Base-by-base conservation (phyloP, 2,329 filamentous ascomycete genomes). In the Fusarium pseudocircinatum region DNA sequence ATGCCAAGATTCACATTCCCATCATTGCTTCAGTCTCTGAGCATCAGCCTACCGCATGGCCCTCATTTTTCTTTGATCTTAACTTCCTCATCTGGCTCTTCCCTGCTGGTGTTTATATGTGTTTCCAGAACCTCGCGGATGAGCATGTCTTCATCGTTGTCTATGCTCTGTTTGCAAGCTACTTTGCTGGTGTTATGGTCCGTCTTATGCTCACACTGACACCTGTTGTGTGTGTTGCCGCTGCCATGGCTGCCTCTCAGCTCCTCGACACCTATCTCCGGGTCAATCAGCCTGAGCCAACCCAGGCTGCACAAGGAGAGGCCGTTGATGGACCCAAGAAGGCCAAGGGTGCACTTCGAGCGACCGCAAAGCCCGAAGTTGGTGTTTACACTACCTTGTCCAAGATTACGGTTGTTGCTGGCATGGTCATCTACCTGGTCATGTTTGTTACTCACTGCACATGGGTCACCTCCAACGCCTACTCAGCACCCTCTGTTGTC, bases 1-100 rank as follows among this genome's bases (percentile, higher is more conserved):
- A 99, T 81, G 96, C 96, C 79, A 99, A 99, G 88, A 97, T 98
- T 73, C 96, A 99, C 81, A 99, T 99, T 81, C 96, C 96, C 70
- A 99, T 99, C 81, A 99, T 99, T 82, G 96, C 96, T 7, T 99
- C 96, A n/a, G 96, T 99, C 52, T 99, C 96, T 3, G 96, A 99
- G 85, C 96, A 99, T 86, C 96, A 99, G 85, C 96, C 96, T 61
- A 99, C 96, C 42, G 96, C 96, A 47, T 99, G 96, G 96, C 96
- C 96, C 6, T 94, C 97, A 22, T 99, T 98, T 88, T 99, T 99
- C 87, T 99, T 99, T 83, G 96, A 99, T 79, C 88, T 99, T 77
- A 98, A 97, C 87, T 91, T 99, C 86, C 89, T 99, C 79, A 97
- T 99, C 84, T 99, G 96, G 96, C 91, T 99, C 59, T 98, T 99